Evolutionary conservation across 306 rosid genomes (phyloP), one percentile per base, ranked within the genome.

Genomic region (Macrotyloma uniflorum): DNA sequence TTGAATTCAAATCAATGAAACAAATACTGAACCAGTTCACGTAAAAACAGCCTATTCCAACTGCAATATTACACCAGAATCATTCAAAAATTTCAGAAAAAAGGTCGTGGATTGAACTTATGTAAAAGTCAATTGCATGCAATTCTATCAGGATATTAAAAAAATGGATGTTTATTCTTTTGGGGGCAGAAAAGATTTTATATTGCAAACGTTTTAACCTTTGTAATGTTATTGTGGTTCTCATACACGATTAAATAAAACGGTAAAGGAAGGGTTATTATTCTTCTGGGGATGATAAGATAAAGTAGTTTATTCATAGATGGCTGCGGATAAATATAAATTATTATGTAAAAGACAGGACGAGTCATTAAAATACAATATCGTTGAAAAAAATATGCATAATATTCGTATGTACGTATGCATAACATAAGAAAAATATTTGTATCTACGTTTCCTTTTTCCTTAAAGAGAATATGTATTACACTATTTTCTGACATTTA

Each of bases 311-410:
- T 78, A 83, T 58, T 49, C 22, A 5, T 35, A 24, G 4, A 13
- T 63, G 70, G 10, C 38, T 26, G 55, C 20, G 3, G 9, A 74
- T 49, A 8, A 23, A 19, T 57, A 58, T 28, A 49, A 50, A 30
- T 3, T 38, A 58, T 59, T 20, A 0, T 20, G 50, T 66, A 57
- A 33, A 59, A 42, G 50, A 82, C 38, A 26, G 23, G 51, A 72
- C 45, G 3, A 47, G 26, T 1, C 33, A 61, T 36, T 76, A 77
- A 42, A 76, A 62, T 61, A 79, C 69, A 59, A 59, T 49, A 79
- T 73, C 77, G 74, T 67, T 74, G 86, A 77, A 77, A 74, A 8
- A 45, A 70, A 65, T 28, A 50, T 3, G 74, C 18, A 69, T 68
- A 23, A 12, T 46, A 61, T 33, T 49, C 16, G 63, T 18, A 12